These are phyloP conservation scores for Linnemannia zychae DNA, from an alignment of 192 early-diverging fungal species.

Conservation along the genomic window DNA sequence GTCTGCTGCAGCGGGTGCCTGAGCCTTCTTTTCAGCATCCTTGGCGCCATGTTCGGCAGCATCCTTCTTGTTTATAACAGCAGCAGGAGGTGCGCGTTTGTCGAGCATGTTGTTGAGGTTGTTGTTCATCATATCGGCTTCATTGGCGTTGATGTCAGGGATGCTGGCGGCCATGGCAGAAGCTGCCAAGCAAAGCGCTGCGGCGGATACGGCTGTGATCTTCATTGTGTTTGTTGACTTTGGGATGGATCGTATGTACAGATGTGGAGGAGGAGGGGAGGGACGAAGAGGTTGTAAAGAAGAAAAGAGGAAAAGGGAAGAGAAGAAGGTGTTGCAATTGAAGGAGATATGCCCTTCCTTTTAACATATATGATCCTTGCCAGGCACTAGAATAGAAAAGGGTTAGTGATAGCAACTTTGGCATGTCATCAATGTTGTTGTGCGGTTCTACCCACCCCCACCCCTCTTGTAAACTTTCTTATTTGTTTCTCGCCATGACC, in stretches of 20 bases:
- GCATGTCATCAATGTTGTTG: no score
- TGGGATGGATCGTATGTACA: not conserved
- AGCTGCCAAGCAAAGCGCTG: conserved; percentile 14
- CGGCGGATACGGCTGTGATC: conserved; percentile 10
- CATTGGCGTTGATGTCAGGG: not conserved
- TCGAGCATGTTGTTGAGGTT: not conserved
- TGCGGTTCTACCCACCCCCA: no score
- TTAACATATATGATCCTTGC: no score
- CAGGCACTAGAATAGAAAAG: no score
- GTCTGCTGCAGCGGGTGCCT: not conserved
- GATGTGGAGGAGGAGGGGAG: not conserved
- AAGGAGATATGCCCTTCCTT: not conserved
- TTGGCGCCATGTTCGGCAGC: conserved; percentile 4
- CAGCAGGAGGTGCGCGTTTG: not conserved
- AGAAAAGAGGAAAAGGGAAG: no score
- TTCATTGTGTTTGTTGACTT: conserved; percentile 20
- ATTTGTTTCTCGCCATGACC: not conserved
- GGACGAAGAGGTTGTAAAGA: not conserved
- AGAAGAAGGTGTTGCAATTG: not conserved
- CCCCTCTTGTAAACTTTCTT: no score
- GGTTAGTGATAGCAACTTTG: no score
- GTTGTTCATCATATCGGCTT: not conserved
- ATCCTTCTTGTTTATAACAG: not conserved
- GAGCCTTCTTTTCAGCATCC: not conserved
- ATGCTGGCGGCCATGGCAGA: conserved; percentile 6